Evolutionary conservation across 2,329 filamentous ascomycete species (phyloP).

Genomic region (Calonectria henricotiae): DNA sequence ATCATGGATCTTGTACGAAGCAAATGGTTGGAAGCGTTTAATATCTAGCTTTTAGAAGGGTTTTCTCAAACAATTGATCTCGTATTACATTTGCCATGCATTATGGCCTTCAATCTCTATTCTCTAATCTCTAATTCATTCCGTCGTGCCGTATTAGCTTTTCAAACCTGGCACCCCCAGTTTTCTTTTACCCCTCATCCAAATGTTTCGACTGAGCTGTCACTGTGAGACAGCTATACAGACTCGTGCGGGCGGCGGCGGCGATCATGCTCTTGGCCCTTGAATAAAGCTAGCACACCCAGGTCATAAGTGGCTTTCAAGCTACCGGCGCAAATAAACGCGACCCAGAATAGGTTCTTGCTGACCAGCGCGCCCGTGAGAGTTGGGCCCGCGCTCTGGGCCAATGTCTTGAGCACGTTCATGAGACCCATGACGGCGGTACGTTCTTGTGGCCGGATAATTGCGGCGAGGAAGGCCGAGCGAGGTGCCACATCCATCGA

Average conservation of each 20-base stretch:
- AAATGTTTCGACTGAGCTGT: not conserved
- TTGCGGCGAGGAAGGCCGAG: constrained; percentile 78
- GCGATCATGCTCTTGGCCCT: constrained; percentile 29
- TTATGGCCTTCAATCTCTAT: not conserved
- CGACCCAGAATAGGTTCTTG: constrained; percentile 28
- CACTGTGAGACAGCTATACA: not conserved
- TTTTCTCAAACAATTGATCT: constrained; percentile 11
- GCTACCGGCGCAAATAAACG: constrained; percentile 25
- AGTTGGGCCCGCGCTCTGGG: constrained; percentile 26
- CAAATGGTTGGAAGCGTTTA: constrained; percentile 13
- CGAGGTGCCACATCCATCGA: constrained; percentile 82
- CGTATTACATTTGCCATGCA: constrained; percentile 14
- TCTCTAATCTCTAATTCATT: not conserved
- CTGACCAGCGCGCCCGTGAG: constrained; percentile 23
- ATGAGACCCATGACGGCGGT: constrained; percentile 78
- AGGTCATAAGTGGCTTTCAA: constrained; percentile 28
- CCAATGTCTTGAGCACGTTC: constrained; percentile 30
- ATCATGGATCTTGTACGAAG: constrained; percentile 1
- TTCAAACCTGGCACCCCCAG: not conserved
- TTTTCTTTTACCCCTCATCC: constrained; percentile 22
- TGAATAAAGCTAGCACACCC: constrained; percentile 25
- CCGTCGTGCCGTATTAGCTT: not conserved
- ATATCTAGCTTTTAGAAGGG: not conserved
- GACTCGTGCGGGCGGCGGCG: constrained; percentile 14
- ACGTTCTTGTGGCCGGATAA: constrained; percentile 76